phyloP scores from a whole-genome alignment of 768 basidiomycete species.

The Grammothele lineata region DNA sequence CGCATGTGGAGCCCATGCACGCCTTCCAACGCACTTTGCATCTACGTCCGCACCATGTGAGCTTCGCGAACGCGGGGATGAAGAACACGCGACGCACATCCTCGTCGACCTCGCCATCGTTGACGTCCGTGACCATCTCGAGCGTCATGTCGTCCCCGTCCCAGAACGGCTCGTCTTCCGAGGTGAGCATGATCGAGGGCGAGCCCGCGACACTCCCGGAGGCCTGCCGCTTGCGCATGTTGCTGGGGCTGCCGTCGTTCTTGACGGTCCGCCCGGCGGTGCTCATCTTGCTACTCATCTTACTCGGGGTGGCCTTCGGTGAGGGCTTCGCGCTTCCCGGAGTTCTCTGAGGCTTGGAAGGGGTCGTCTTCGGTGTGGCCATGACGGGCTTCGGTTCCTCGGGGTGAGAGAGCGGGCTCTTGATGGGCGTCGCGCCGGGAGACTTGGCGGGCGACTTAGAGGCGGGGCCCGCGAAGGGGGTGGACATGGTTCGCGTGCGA shows the following conservation, averaged over 20 bases:
- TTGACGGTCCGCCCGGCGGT: conserved; percentile 9
- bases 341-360: conserved; percentile 1
- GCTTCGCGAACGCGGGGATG: no score
- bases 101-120: conserved; percentile 72
- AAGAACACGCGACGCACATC: conserved; percentile 39
- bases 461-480: conserved; percentile 12
- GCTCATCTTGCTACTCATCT: conserved; percentile 13
- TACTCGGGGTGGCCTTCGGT: conserved; percentile 14
- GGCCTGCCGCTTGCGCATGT: conserved; percentile 6
- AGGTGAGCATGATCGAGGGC: conserved; percentile 25
- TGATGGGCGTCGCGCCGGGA: not conserved
- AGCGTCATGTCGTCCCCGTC: conserved; percentile 59
- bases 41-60: conserved; percentile 28
- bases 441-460: conserved; percentile 5
- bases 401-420: conserved; percentile 1
- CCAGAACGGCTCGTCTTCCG: conserved; percentile 32
- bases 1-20: conserved; percentile 39
- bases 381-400: conserved; percentile 5
- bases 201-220: conserved; percentile 22
- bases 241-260: conserved; percentile 20
- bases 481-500: conserved; percentile 21
- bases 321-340: conserved; percentile 12
- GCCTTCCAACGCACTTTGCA: conserved; percentile 39
- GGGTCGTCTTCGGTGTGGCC: conserved; percentile 15
- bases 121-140: conserved; percentile 69